A percentile compares a stretch with the other conserved stretches of the same genome.
Evolutionary conservation across 345 rosid genomes (phyloP).

Genomic region (Raphanus raphanistrum): DNA sequence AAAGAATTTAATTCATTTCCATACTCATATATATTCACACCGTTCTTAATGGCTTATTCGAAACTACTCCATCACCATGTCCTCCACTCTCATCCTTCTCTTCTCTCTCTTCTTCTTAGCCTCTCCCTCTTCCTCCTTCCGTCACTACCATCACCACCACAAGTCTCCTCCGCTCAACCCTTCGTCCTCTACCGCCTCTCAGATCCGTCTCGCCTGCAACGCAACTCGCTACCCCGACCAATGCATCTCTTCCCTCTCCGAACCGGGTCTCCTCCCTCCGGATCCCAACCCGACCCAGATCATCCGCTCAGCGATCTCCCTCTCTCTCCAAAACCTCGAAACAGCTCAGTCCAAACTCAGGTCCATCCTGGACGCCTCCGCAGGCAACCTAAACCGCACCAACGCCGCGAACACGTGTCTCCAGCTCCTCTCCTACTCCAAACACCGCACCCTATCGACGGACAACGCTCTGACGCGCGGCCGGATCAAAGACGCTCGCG

Average conservation of each 20-base stretch:
- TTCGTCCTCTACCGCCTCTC: constrained; percentile 13
- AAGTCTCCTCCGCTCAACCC: constrained; percentile 5
- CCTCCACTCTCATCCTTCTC: constrained; percentile 40
- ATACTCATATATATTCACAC: neutral
- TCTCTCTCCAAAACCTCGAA: constrained; percentile 56
- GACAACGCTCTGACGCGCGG: constrained; percentile 46
- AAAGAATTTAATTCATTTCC: neutral
- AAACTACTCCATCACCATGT: constrained; percentile 34
- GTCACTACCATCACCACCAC: constrained; percentile 18
- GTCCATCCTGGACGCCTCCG: constrained; percentile 55
- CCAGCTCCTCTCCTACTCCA: constrained; percentile 55
- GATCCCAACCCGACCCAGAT: constrained; percentile 56
- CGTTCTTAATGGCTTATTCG: constrained; percentile 31
- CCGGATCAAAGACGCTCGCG: constrained; percentile 64
- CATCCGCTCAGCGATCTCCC: constrained; percentile 64
- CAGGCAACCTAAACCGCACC: constrained; percentile 58
- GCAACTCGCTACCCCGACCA: constrained; percentile 60
- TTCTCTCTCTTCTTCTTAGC: constrained; percentile 28
- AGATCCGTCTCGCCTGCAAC: constrained; percentile 56
- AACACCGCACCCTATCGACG: constrained; percentile 47
- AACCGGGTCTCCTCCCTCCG: constrained; percentile 40
- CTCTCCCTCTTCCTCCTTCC: constrained; percentile 35
- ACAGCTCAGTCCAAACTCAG: constrained; percentile 55
- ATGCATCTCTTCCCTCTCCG: constrained; percentile 47
- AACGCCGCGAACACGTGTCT: constrained; percentile 59